Conservation (phyloP, 345 rosid species). For the Populus alba region DNA sequence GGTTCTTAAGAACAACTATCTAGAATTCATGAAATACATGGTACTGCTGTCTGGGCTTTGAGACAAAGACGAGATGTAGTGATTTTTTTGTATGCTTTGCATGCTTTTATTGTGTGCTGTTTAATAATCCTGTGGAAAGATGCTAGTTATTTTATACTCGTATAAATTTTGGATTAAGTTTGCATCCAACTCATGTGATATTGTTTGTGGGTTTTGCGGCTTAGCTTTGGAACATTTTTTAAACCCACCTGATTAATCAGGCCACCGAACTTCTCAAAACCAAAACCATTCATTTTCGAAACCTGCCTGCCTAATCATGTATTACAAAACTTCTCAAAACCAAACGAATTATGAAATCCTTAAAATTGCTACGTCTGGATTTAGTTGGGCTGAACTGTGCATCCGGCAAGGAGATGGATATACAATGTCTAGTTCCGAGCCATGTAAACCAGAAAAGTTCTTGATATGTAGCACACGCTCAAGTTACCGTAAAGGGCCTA, state of each 20-base stretch:
- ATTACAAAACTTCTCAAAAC: background rate
- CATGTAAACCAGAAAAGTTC: background rate
- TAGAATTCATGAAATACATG: background rate
- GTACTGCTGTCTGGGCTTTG: background rate
- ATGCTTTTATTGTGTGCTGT: background rate
- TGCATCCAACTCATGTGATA: background rate
- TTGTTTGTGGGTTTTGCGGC: background rate
- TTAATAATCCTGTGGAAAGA: background rate
- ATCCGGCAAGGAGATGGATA: background rate
- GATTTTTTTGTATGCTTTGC: background rate
- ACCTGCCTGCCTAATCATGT: no score
- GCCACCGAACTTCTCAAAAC: background rate
- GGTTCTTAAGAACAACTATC: background rate
- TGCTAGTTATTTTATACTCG: background rate
- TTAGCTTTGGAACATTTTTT: background rate
- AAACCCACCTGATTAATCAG: background rate
- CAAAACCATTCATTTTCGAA: background rate
- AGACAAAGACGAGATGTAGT: background rate
- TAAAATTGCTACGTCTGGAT: background rate
- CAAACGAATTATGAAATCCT: background rate
- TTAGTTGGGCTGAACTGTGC: background rate
- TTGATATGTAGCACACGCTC: background rate
- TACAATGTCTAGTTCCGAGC: background rate
- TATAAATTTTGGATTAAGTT: background rate
- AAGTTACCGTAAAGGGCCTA: background rate